Conservation (phyloP, 805 yeast genomes). For the Babjeviella inositovora region DNA sequence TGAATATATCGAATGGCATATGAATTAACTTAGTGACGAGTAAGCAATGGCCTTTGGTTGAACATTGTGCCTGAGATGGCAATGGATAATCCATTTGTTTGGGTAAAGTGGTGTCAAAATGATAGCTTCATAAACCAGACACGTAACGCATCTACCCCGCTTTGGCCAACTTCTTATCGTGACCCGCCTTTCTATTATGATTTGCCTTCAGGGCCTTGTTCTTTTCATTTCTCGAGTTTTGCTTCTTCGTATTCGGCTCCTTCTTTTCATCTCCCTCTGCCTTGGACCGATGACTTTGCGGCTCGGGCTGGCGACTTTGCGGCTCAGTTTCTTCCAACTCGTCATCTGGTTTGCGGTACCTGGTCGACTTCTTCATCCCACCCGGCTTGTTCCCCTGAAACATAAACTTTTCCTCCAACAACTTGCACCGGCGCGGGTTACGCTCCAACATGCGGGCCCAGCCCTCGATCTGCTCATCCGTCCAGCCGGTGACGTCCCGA, state of each 20-base stretch:
- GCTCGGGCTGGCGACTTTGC: no score
- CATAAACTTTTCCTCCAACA: constrained; percentile 47
- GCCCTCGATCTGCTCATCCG: constrained; percentile 87
- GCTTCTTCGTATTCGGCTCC: constrained; percentile 9
- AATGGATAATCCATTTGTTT: no score
- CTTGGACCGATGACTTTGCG: constrained; percentile 2
- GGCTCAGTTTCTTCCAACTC: constrained; percentile 10
- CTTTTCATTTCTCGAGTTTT: constrained; percentile 28
- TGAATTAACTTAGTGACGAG: no score
- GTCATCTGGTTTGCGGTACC: constrained; percentile 5
- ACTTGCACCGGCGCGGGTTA: constrained; percentile 43
- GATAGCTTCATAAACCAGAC: no score
- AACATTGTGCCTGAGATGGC: no score
- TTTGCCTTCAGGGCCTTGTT: constrained; percentile 43
- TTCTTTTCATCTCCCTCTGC: constrained; percentile 4
- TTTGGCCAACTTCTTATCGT: constrained; percentile 32
- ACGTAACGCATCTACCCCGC: no score
- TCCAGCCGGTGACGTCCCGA: constrained; percentile 43
- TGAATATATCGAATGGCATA: no score
- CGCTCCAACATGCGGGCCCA: constrained; percentile 71
- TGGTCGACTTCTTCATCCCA: constrained; percentile 4
- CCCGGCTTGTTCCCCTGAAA: constrained; percentile 17
- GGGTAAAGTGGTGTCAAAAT: no score
- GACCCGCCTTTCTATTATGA: constrained; percentile 50
- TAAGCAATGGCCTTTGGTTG: no score